A percentile compares a stretch with the other conserved stretches of the same genome.
phyloP scores from a whole-genome alignment of 257 asterid species.

The Solanum acaule region DNA sequence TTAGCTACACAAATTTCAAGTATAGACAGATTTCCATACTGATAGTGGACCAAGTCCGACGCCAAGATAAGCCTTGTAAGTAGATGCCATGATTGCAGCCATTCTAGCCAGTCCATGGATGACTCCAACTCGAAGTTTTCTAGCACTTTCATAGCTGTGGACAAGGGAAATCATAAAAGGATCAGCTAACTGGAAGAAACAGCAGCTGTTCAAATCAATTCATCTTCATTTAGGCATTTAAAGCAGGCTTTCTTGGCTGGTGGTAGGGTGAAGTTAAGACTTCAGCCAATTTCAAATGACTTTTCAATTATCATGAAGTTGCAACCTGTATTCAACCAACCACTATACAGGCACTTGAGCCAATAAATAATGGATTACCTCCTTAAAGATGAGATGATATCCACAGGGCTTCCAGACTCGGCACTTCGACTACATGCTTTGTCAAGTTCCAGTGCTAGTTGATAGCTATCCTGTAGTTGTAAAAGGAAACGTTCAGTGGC shows the following conservation, averaged over 20 bases:
- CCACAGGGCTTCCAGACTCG: constrained; percentile 40
- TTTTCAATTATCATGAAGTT: neutral
- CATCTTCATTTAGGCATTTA: neutral
- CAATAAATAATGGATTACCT: constrained; percentile 22
- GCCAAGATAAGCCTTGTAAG: constrained; percentile 87
- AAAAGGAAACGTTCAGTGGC: neutral
- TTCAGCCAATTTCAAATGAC: neutral
- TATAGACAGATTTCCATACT: constrained; percentile 24
- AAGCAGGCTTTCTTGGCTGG: neutral
- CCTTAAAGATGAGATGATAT: constrained; percentile 51
- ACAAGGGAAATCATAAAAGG: constrained; percentile 6
- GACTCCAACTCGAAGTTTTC: constrained; percentile 73
- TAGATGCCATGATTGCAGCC: constrained; percentile 96
- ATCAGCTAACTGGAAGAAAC: neutral
- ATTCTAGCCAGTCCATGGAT: constrained; percentile 96
- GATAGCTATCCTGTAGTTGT: constrained; percentile 68
- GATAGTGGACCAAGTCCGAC: constrained; percentile 93
- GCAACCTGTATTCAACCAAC: neutral
- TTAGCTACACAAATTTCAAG: neutral
- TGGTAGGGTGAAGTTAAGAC: neutral
- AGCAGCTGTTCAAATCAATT: neutral
- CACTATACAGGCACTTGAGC: neutral
- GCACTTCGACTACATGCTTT: constrained; percentile 45
- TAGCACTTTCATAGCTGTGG: constrained; percentile 68
- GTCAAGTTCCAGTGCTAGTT: constrained; percentile 81